These are phyloP conservation scores for Epichloe typhina DNA, from an alignment of 2,329 filamentous ascomycete species.

Conservation along the genomic window DNA sequence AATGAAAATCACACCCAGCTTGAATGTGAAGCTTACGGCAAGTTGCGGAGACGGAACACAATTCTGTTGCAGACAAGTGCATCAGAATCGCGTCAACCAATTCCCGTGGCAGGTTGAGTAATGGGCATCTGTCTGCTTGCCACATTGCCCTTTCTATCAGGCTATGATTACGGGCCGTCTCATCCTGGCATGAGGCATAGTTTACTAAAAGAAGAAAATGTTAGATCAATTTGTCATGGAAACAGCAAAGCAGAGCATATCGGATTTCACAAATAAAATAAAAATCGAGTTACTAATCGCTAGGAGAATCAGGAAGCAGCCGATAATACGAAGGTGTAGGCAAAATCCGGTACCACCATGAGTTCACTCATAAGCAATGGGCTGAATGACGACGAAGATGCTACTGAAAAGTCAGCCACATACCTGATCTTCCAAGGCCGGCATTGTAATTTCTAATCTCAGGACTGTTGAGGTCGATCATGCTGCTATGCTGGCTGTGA, in stretches of 20 bases:
- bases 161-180: not conserved
- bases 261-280: no score
- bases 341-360: no score
- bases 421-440: not conserved
- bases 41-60: conserved; percentile 45
- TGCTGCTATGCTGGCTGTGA: conserved; percentile 2
- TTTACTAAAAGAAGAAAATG: not conserved
- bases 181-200: not conserved
- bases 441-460: not conserved
- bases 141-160: not conserved
- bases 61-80: conserved; percentile 50
- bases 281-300: no score
- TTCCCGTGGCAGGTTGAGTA: conserved; percentile 57
- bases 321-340: no score
- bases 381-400: not conserved
- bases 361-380: no score
- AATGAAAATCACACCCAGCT: conserved; percentile 53
- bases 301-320: no score
- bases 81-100: conserved; percentile 59
- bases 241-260: not conserved
- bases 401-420: not conserved
- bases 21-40: conserved; percentile 48
- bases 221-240: not conserved
- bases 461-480: not conserved
- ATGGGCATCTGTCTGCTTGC: conserved; percentile 9